Evolutionary conservation across 352 stramenopile species (phyloP).

Genomic region (Globisporangium paroecandrum): DNA sequence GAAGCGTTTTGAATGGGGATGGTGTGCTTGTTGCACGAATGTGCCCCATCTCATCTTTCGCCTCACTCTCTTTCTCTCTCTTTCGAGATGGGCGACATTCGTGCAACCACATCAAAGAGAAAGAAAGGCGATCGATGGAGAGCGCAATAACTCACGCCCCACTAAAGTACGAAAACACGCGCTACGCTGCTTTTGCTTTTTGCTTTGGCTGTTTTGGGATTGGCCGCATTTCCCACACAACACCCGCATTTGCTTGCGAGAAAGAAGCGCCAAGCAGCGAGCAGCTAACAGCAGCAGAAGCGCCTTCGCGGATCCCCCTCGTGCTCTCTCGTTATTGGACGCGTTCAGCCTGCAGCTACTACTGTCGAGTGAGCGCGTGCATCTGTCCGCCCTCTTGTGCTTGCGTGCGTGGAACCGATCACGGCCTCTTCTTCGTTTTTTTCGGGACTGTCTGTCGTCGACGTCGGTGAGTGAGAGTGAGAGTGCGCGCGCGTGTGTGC

Average conservation of each 20-base stretch:
- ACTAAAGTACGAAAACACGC: background rate
- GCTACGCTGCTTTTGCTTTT: background rate
- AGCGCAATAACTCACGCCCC: background rate
- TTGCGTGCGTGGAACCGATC: background rate
- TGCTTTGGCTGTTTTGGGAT: background rate
- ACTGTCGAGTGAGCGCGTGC: too few relatives aligned
- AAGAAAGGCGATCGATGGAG: slow-evolving; percentile 1
- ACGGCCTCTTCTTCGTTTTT: background rate
- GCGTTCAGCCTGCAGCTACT: too few relatives aligned
- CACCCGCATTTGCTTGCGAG: background rate
- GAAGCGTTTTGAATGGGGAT: background rate
- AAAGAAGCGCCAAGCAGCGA: slow-evolving; percentile 2
- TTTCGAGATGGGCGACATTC: background rate
- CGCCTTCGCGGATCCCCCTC: background rate
- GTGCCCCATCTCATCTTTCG: background rate
- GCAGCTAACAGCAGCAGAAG: background rate
- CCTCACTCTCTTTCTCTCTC: background rate
- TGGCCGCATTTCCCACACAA: background rate
- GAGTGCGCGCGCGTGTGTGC: background rate
- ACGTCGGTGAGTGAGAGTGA: background rate
- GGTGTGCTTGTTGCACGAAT: background rate
- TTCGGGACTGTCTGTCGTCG: background rate
- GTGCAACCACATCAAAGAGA: background rate
- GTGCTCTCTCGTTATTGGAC: background rate
- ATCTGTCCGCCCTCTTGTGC: background rate